phyloP scores from a whole-genome alignment of 1,284 basidiomycete species.

The Athelia sp. region DNA sequence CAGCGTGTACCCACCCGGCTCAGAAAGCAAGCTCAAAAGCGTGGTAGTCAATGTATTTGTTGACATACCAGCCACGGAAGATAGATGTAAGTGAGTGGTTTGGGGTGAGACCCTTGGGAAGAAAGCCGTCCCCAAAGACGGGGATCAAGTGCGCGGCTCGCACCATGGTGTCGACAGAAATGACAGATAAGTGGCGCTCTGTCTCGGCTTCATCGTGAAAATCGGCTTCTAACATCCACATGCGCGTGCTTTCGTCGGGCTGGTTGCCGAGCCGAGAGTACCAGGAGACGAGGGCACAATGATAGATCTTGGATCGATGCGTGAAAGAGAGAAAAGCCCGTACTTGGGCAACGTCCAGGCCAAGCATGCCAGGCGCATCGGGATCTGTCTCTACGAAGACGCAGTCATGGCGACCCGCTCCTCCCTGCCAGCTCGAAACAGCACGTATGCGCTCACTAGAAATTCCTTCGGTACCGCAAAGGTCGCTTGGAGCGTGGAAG shows the following conservation, averaged over 20 bases:
- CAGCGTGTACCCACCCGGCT: too few species aligned
- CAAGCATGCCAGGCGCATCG: background rate
- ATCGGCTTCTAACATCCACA: background rate
- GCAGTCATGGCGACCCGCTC: background rate
- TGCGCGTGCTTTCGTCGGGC: background rate
- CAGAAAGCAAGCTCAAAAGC: too few species aligned
- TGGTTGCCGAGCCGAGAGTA: background rate
- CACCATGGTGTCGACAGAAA: background rate
- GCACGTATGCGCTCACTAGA: background rate
- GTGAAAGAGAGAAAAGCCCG: background rate
- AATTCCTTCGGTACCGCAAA: background rate
- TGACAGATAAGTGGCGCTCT: background rate
- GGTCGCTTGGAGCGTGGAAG: background rate
- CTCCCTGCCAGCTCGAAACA: background rate
- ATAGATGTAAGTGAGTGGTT: too few species aligned
- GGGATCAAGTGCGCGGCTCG: background rate
- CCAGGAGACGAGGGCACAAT: background rate
- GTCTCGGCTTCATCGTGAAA: background rate
- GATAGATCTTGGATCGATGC: background rate
- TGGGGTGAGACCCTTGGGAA: too few species aligned
- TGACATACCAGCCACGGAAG: too few species aligned
- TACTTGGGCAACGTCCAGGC: background rate
- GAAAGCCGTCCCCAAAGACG: background rate
- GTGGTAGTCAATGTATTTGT: too few species aligned
- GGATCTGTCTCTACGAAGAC: background rate